phyloP scores from a whole-genome alignment of 2,329 filamentous ascomycete species.

The Ophiostoma sp. region DNA sequence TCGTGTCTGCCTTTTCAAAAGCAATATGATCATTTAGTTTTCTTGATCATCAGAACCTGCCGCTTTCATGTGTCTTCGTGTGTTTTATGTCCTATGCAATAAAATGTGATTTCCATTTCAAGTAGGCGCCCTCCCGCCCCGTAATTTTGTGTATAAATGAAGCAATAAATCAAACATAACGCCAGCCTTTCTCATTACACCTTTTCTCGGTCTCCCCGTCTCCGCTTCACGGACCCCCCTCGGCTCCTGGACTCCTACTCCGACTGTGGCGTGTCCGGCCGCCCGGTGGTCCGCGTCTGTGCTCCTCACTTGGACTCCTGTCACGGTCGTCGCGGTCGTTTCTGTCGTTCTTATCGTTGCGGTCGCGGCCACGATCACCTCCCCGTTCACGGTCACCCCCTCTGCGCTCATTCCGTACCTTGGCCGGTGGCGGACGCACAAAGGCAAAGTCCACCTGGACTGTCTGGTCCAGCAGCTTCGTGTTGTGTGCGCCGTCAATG shows the following conservation, averaged over 20 bases:
- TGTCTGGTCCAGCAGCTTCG: constrained; percentile 78
- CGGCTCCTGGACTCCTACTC: constrained; percentile 49
- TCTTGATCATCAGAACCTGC: background rate
- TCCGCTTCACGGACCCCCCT: constrained; percentile 34
- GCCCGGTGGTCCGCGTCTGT: constrained; percentile 37
- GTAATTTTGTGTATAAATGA: constrained; percentile 1
- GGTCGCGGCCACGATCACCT: constrained; percentile 15
- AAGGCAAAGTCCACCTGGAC: constrained; percentile 83
- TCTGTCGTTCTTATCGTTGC: background rate
- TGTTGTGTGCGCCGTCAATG: constrained; percentile 74
- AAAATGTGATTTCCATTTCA: background rate
- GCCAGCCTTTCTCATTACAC: background rate
- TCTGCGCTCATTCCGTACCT: constrained; percentile 43
- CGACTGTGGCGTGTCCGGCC: constrained; percentile 41
- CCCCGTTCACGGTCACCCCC: constrained; percentile 7
- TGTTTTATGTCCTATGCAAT: background rate
- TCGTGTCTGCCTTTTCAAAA: background rate
- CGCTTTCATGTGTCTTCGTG: background rate
- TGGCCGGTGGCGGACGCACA: constrained; percentile 72
- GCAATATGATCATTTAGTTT: background rate
- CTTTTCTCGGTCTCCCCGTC: background rate
- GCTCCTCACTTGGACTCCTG: constrained; percentile 19
- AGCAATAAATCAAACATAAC: constrained; percentile 3
- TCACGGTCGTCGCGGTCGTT: background rate
- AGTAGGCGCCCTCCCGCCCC: background rate